Evolutionary conservation across 2,329 filamentous ascomycete genomes (phyloP), one percentile per base, ranked within the genome.

Genomic region (Diaporthe longicolla): DNA sequence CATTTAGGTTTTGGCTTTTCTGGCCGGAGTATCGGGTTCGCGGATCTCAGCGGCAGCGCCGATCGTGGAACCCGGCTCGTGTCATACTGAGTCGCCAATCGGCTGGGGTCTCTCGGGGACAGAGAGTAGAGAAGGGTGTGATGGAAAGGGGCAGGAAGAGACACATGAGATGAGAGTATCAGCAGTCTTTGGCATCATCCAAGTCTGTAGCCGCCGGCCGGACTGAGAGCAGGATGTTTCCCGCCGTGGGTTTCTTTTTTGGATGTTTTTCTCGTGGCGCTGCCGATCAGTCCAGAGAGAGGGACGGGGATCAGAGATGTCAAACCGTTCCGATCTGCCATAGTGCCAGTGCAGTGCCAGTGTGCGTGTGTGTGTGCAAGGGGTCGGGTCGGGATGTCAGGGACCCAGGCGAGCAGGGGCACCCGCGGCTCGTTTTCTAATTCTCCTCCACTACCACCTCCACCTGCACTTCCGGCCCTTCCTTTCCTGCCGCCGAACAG

Each of bases 21-120:
- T 57, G 45, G n/a, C 48, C 45, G 48, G 55, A 52, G 37, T 66
- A 48, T 65, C 54, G 69, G 68, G 72, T 63, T 68, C 48, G 61
- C 61, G 71, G 71, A 70, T 69, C 71, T 50, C 50, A 11, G 58
- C 73, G 43, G 73, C 61, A 48, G 61, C 26, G 37, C 58, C 48
- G 58, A 72, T 66, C 73, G 69, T 74, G 73, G 59, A 61, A 72
- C 61, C 69, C 52, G 54, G 61, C 35, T 74, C 70, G 71, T 59
- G 55, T 74, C 61, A 69, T 70, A 32, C 61, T 69, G 70, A 72
- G 55, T 70, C 43, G 59, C 70, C 59, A 74, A 35, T 45, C 54
- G 40, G 24, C 5, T 3, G 63, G 58, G 52, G 54, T n/a, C 37
- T 21, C 17, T 52, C 40, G 48, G 32, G 35, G 26, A 17, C 32